Evolutionary conservation across 305 asterid species (phyloP).

Genomic region (Fraxinus xanthoxyloides): DNA sequence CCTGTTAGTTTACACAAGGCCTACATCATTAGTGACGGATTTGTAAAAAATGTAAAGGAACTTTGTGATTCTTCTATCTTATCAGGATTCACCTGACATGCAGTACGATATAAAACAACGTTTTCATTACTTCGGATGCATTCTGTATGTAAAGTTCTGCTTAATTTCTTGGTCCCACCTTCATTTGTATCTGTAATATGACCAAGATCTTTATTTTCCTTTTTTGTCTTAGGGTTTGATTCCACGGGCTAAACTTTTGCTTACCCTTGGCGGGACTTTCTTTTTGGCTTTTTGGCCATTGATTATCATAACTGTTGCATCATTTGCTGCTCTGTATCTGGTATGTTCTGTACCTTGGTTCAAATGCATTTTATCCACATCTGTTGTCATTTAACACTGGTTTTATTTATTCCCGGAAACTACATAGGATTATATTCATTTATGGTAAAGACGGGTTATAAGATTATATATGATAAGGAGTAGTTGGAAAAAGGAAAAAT

Average conservation of each 20-base stretch:
- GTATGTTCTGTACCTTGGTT: slow-evolving; percentile 37
- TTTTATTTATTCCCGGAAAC: background rate
- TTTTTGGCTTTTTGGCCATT: slow-evolving; percentile 85
- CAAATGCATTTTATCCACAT: background rate
- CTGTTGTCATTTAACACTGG: background rate
- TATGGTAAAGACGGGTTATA: background rate
- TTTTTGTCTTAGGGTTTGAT: slow-evolving; percentile 63
- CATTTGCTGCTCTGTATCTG: slow-evolving; percentile 66
- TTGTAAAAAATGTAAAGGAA: background rate
- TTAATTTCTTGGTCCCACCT: background rate
- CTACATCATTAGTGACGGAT: background rate
- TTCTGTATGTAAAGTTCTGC: background rate
- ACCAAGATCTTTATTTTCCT: slow-evolving; percentile 3
- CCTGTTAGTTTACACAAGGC: background rate
- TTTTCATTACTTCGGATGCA: background rate
- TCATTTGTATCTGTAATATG: background rate
- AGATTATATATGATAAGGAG: background rate
- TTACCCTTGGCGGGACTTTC: slow-evolving; percentile 85
- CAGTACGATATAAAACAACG: background rate
- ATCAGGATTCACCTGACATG: background rate
- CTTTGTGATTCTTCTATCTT: background rate
- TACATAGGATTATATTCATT: background rate
- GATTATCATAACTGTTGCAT: slow-evolving; percentile 66
- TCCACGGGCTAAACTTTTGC: slow-evolving; percentile 82
- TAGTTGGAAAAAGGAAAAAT: background rate